These are phyloP conservation scores for Mimosa pudica DNA, from an alignment of 306 rosid genomes.

Conservation along the genomic window DNA sequence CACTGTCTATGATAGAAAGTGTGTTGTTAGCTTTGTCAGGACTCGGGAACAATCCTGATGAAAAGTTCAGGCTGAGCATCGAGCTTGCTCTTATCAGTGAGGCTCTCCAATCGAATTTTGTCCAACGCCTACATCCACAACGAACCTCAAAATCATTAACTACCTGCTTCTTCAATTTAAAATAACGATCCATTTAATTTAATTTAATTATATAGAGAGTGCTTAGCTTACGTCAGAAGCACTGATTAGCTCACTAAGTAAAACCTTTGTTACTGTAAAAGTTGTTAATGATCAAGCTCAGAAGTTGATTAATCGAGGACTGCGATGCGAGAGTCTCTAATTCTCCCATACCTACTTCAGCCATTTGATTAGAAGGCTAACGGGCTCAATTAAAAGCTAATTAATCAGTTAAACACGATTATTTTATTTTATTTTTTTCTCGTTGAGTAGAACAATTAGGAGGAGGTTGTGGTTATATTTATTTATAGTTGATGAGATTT, in stretches of 20 bases:
- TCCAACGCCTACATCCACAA: slow-evolving; percentile 51
- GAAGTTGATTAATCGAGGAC: slow-evolving; percentile 65
- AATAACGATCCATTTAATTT: neutral
- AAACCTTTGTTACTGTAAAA: slow-evolving; percentile 71
- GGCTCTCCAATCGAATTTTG: slow-evolving; percentile 58
- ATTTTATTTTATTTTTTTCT: no score
- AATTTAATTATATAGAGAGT: no score
- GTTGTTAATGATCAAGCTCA: slow-evolving; percentile 65
- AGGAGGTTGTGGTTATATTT: neutral
- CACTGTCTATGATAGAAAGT: slow-evolving; percentile 60
- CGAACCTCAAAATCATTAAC: neutral
- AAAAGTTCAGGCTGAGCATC: slow-evolving; percentile 66
- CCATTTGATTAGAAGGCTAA: slow-evolving; percentile 5
- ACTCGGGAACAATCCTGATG: slow-evolving; percentile 59
- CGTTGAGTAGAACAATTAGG: no score
- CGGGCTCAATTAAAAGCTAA: neutral
- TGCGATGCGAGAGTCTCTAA: slow-evolving; percentile 62
- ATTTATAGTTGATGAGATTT: no score
- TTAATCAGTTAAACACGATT: neutral
- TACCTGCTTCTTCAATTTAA: neutral
- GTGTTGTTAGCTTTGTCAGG: slow-evolving; percentile 59
- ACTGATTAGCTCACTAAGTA: slow-evolving; percentile 64
- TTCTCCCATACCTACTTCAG: slow-evolving; percentile 53
- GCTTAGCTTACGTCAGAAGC: slow-evolving; percentile 51
- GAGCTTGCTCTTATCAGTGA: slow-evolving; percentile 60